Conservation (phyloP, 164 flowering plant genomes). For the Tinospora cordifolia region DNA sequence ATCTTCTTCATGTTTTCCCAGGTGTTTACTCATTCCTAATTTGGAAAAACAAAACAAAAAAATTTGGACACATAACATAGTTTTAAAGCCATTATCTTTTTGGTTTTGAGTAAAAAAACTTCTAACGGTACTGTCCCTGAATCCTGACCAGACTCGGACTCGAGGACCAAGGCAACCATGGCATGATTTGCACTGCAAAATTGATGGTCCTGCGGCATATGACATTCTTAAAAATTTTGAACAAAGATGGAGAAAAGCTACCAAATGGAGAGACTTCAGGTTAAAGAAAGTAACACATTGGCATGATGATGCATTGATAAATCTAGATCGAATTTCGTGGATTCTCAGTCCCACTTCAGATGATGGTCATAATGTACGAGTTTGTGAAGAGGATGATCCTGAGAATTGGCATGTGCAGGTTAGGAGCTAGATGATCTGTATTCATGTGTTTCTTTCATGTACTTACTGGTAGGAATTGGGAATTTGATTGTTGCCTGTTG, state of each 20-base stretch:
- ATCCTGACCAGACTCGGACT: slow-evolving; percentile 17
- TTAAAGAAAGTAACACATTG: slow-evolving; percentile 46
- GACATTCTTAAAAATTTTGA: slow-evolving; percentile 68
- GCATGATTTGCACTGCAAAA: slow-evolving; percentile 80
- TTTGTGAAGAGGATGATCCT: slow-evolving; percentile 29
- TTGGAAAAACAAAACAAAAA: no score
- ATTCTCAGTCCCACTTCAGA: slow-evolving; percentile 38
- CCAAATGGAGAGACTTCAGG: slow-evolving; percentile 53
- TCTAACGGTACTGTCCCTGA: background rate
- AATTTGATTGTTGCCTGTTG: slow-evolving; percentile 1
- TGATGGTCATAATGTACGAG: slow-evolving; percentile 30
- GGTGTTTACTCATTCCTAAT: background rate
- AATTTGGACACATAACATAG: no score
- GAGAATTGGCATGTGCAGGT: slow-evolving; percentile 63
- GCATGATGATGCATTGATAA: slow-evolving; percentile 70
- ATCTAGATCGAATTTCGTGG: slow-evolving; percentile 72
- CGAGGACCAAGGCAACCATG: slow-evolving; percentile 74
- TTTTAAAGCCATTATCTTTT: background rate
- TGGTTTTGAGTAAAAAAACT: background rate
- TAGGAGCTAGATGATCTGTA: background rate
- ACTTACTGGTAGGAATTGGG: background rate
- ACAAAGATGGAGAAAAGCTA: slow-evolving; percentile 70
- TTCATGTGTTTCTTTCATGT: background rate
- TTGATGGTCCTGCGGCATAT: slow-evolving; percentile 84
- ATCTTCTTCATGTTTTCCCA: no score